A percentile compares a stretch with the other conserved stretches of the same genome.
Evolutionary conservation across 139 green algal species (phyloP).

Genomic region (Gonium pectorale): DNA sequence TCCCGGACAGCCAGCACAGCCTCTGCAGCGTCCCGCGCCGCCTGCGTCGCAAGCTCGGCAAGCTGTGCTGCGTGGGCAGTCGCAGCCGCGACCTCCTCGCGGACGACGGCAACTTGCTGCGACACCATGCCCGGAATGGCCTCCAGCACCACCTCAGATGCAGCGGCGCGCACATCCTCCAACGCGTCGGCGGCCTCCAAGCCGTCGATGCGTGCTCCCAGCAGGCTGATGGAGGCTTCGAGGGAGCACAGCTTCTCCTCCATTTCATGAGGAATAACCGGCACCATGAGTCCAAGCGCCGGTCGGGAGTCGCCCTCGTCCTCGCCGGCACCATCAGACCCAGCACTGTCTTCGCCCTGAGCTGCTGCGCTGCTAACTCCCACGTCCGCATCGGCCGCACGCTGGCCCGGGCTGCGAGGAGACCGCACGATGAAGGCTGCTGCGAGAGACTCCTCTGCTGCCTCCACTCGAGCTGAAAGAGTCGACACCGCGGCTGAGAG

Average conservation of each 20-base stretch:
- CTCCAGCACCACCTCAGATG: constrained; percentile 30
- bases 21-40: constrained; percentile 1
- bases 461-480: not conserved
- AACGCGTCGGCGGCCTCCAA: constrained; percentile 15
- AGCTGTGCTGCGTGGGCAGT: not conserved
- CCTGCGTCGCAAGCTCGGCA: not conserved
- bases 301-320: not conserved
- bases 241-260: constrained; percentile 20
- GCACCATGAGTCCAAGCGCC: constrained; percentile 33
- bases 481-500: not conserved
- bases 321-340: not conserved
- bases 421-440: constrained; percentile 18
- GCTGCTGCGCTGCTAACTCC: not conserved
- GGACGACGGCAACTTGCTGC: not conserved
- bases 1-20: constrained; percentile 13
- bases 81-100: not conserved
- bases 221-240: not conserved
- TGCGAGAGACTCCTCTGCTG: constrained; percentile 8
- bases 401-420: not conserved
- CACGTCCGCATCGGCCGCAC: not conserved
- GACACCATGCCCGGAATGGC: constrained; percentile 19
- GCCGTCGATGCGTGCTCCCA: not conserved
- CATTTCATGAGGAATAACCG: constrained; percentile 11
- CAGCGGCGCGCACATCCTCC: constrained; percentile 8
- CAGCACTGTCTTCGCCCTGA: not conserved